Base-by-base conservation (phyloP, 139 green algal species). In the Volvox africanus region DNA sequence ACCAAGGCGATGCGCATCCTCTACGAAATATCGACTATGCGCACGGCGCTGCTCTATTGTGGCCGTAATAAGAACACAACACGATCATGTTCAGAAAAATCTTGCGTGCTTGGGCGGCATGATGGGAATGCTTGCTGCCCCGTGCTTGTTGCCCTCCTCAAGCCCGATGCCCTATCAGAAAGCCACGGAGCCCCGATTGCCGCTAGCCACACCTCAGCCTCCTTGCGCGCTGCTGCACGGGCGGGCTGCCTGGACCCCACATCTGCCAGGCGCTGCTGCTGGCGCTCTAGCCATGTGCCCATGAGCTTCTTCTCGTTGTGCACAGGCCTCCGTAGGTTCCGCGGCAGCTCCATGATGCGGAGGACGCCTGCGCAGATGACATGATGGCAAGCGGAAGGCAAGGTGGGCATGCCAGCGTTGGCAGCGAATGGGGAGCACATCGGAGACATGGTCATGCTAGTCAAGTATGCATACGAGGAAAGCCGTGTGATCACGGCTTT, bases 331-430 rank as follows among this genome's bases (percentile, higher is more conserved):
- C 97, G 92, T 90, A 99, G 93, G 82, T 94, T 97, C 24, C 97
- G 93, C 16, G 97, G 97, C 92, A 99, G 80, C 92, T 97, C 95
- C 93, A 98, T 89, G 82, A 99, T 93, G 90, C 96, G 96, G 79
- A 98, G 88, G 89, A 97, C 93, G 21, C 96, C 96, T 71, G n/a
- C n/a, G 75, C 75, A 55, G 12, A 18, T 33, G 75, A 30, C 30
- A 30, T n/a, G 75, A 35, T 55, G 75, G 75, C 32, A 35, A 28
- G 75, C 17, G 75, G 33, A 9, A 9, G 5, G 44, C 5, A 55
- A 6, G 67, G 67, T 26, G 67, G 24, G 67, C 24, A 32, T 11
- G 67, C 67, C 67, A 75, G 14, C 22, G 3, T 28, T 28, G 14
- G 67, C 11, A 24, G 67, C 22, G 67, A 75, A 55, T 9, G 44